Base-by-base conservation (phyloP, 306 rosid genomes). In the Ceratonia siliqua region DNA sequence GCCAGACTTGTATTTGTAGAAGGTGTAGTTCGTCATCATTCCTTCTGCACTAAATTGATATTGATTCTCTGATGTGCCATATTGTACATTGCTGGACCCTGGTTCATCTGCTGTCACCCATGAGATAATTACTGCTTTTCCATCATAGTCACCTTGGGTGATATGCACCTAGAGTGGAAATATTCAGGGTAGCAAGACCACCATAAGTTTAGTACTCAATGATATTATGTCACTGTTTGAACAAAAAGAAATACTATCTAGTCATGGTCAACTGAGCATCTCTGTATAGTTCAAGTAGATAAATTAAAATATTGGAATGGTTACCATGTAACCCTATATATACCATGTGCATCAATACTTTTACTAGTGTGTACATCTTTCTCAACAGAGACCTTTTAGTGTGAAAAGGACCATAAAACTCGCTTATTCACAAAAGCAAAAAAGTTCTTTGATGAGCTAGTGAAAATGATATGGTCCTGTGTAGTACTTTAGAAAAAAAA, bases 101-200 rank as follows among this genome's bases (percentile, higher is more conserved):
- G 93, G 89, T 73, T 85, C 87, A 43, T 90, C 85, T 4, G 88
- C 59, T 1, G 98, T 92, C 70, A 94, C 89, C 99, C 99, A 92
- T 66, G 99, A 92, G 78, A 94, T 74, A 24, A 92, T 89, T 36
- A 92, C 93, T 49, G 99, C 96, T 82, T 78, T 90, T 68, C 96
- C 99, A 64, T 94, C 96, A 59, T 92, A 92, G 82, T 94, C 99
- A 42, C 97, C 99, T 84, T 94, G 99, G 25, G 99, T 92, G 62
- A 94, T 89, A 73, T 90, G 99, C 81, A 94, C 99, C 97, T 94
- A 72, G 49, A 77, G 67, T 17, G 39, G 71, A 78, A 78, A 6
- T 21, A 57, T 67, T 28, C 14, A 82, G 58, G 27, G 22, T 76
- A 11, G 45, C 2, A 69, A 54, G 36, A 77, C 28, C 48, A 46